These are phyloP conservation scores for Ajuga chamaepitys DNA, from an alignment of 257 asterid genomes.

Conservation along the genomic window DNA sequence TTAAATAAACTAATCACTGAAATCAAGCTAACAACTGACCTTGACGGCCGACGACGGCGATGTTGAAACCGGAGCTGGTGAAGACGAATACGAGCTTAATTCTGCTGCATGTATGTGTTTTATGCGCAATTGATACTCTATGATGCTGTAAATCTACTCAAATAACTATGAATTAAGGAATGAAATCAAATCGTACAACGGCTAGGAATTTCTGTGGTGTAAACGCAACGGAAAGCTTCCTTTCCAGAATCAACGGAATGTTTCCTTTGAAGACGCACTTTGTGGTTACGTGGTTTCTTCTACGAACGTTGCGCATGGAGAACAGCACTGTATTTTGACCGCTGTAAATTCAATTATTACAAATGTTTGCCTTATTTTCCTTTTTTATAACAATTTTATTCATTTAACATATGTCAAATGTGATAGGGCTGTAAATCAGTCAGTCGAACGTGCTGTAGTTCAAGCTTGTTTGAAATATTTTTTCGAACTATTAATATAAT, in stretches of 20 bases:
- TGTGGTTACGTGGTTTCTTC: neutral
- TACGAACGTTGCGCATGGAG: slow-evolving; percentile 13
- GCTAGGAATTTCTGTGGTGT: neutral
- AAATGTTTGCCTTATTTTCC: no score
- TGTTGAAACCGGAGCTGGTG: neutral
- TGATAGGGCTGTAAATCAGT: no score
- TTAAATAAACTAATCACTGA: neutral
- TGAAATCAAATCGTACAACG: neutral
- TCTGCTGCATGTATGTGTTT: neutral
- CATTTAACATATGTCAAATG: no score
- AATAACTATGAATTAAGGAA: neutral
- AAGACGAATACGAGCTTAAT: neutral
- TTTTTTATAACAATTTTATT: no score
- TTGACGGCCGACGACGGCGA: neutral
- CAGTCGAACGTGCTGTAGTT: no score
- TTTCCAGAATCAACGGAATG: no score
- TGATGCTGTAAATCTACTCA: neutral
- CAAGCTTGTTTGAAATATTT: no score
- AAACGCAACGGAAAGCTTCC: neutral
- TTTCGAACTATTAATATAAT: no score
- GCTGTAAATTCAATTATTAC: no score
- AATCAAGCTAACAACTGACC: neutral
- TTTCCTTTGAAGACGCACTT: neutral
- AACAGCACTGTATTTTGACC: no score
- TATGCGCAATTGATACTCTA: neutral